These are phyloP conservation scores for Helianthus annuus DNA, from an alignment of 129 eudicot species.

Conservation along the genomic window DNA sequence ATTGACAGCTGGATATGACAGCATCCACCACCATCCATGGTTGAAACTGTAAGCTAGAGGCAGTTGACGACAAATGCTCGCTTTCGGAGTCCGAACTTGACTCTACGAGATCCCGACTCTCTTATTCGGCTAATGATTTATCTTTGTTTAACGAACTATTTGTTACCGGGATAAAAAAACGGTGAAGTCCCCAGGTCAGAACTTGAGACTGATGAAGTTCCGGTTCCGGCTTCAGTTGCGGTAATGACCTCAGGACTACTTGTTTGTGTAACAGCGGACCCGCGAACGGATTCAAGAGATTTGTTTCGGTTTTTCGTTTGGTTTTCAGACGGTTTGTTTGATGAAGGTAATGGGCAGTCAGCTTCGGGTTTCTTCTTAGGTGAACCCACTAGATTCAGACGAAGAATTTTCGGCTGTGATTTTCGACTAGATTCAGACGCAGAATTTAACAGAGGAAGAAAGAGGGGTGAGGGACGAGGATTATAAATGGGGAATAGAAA, in stretches of 20 bases:
- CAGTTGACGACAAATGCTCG: conserved; percentile 49
- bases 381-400: conserved; percentile 75
- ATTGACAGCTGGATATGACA: conserved; percentile 41
- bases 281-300: conserved; percentile 46
- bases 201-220: conserved; percentile 94
- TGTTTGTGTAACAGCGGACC: conserved; percentile 78
- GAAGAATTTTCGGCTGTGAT: conserved; percentile 90
- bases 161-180: conserved; percentile 45
- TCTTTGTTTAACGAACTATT: conserved; percentile 40
- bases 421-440: too few relatives aligned
- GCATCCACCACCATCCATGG: conserved; percentile 78
- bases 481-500: too few relatives aligned
- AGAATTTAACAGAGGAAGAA: too few relatives aligned
- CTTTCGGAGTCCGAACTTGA: conserved; percentile 80
- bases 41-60: conserved; percentile 83
- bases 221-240: conserved; percentile 88
- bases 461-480: too few relatives aligned
- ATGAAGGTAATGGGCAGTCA: conserved; percentile 26
- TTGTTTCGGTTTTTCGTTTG: conserved; percentile 39
- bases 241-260: conserved; percentile 93
- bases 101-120: conserved; percentile 44
- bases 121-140: conserved; percentile 36
- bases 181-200: conserved; percentile 95
- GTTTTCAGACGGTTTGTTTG: conserved; percentile 39
- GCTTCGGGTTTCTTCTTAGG: conserved; percentile 54